A percentile compares a stretch with the other conserved stretches of the same genome.
Evolutionary conservation across 805 yeast species (phyloP).

Genomic region (Candida parachauliodes): DNA sequence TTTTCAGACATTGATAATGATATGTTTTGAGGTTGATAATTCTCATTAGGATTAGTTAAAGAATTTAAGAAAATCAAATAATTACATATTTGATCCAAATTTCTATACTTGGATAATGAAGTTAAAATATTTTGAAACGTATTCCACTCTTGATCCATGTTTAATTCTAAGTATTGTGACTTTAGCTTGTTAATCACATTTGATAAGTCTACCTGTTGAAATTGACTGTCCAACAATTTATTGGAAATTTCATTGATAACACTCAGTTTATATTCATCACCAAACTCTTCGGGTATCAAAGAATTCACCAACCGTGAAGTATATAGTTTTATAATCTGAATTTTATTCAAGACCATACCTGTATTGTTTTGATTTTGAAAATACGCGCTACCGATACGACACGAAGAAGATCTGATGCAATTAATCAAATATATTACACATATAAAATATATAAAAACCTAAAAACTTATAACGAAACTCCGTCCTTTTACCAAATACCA

Average conservation of each 20-base stretch:
- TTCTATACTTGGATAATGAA: slow-evolving; percentile 22
- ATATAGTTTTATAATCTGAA: slow-evolving; percentile 31
- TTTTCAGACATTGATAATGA: slow-evolving; percentile 1
- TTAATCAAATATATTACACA: slow-evolving; percentile 2
- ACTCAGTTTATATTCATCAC: slow-evolving; percentile 30
- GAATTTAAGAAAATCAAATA: slow-evolving; percentile 32
- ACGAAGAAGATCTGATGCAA: too few species aligned
- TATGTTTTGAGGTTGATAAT: background rate
- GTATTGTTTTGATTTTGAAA: slow-evolving; percentile 1
- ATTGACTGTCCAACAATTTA: slow-evolving; percentile 7
- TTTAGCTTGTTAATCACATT: slow-evolving; percentile 20
- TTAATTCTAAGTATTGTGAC: slow-evolving; percentile 22
- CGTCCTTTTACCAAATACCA: slow-evolving; percentile 6
- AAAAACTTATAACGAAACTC: slow-evolving; percentile 1
- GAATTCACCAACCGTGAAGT: slow-evolving; percentile 32
- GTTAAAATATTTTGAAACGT: slow-evolving; percentile 30
- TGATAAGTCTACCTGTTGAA: slow-evolving; percentile 14
- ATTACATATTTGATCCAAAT: slow-evolving; percentile 29
- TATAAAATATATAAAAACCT: background rate
- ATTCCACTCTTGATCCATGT: slow-evolving; percentile 28
- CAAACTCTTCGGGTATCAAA: slow-evolving; percentile 35
- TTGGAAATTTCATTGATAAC: slow-evolving; percentile 25
- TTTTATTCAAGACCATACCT: slow-evolving; percentile 25
- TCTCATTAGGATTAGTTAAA: slow-evolving; percentile 9
- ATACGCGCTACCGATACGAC: slow-evolving; percentile 2